phyloP scores from a whole-genome alignment of 352 stramenopile genomes.

The Thalassiosira pacifica region DNA sequence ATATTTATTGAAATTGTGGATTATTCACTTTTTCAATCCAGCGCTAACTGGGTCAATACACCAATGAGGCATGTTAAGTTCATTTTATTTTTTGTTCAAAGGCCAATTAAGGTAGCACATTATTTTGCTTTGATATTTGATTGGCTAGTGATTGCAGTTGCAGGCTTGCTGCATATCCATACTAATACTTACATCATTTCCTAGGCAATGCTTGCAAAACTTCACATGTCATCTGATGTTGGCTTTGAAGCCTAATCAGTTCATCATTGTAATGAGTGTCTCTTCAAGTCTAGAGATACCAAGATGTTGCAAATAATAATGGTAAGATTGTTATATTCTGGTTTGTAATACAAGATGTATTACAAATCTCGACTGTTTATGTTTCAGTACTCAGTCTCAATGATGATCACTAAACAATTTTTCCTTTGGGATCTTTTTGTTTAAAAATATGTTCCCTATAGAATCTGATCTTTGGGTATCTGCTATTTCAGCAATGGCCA shows the following conservation, averaged over 20 bases:
- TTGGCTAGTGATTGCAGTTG: neutral
- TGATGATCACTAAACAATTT: neutral
- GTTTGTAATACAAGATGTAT: neutral
- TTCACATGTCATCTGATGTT: neutral
- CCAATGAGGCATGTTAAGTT: neutral
- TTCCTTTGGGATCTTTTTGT: neutral
- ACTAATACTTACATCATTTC: neutral
- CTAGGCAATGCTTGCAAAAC: neutral
- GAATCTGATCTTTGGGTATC: neutral
- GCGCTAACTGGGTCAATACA: neutral
- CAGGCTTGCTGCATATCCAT: neutral
- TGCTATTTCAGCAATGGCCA: neutral
- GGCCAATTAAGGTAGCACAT: neutral
- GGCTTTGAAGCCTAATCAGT: neutral
- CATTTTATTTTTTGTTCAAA: neutral
- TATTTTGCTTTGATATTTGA: neutral
- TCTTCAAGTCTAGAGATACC: neutral
- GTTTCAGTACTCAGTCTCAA: neutral
- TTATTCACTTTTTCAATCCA: neutral
- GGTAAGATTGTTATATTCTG: neutral
- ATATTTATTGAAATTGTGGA: neutral
- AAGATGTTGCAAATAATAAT: constrained; percentile 2
- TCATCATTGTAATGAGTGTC: neutral
- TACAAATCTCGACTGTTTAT: no score
- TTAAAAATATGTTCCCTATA: neutral